Conservation (phyloP, 768 basidiomycete species). For the Termitomyces sp. region DNA sequence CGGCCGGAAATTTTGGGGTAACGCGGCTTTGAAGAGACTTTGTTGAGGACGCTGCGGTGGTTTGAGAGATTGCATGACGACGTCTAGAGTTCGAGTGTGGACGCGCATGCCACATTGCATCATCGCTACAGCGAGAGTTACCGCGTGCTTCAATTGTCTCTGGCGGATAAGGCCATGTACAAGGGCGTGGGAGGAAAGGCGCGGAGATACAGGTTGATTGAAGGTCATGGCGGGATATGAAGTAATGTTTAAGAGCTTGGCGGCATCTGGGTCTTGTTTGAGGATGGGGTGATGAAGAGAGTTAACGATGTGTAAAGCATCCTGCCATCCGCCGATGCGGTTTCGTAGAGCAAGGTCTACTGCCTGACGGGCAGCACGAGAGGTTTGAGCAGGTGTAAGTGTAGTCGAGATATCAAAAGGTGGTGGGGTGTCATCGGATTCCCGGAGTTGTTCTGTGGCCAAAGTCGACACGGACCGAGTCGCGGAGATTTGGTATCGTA, state of each 20-base stretch:
- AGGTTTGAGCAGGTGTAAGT: slow-evolving; percentile 17
- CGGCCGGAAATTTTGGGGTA: slow-evolving; percentile 12
- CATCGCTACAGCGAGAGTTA: slow-evolving; percentile 45
- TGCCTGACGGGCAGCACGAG: slow-evolving; percentile 33
- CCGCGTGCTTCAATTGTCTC: slow-evolving; percentile 39
- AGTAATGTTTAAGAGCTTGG: slow-evolving; percentile 17
- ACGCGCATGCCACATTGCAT: slow-evolving; percentile 51
- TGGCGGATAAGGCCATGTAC: slow-evolving; percentile 65
- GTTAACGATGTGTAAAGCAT: slow-evolving; percentile 54
- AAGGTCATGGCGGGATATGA: slow-evolving; percentile 42
- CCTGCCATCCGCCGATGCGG: slow-evolving; percentile 33
- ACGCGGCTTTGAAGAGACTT: slow-evolving; percentile 6
- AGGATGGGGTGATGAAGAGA: slow-evolving; percentile 38
- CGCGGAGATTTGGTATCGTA: background rate
- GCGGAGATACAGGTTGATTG: slow-evolving; percentile 48
- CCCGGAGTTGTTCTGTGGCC: background rate
- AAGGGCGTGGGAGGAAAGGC: slow-evolving; percentile 59
- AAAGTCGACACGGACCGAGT: background rate
- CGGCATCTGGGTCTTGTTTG: slow-evolving; percentile 14
- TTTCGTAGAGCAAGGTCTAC: slow-evolving; percentile 42
- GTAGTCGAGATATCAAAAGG: background rate
- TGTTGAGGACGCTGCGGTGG: slow-evolving; percentile 14
- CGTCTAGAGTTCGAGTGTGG: slow-evolving; percentile 46
- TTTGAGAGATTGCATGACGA: slow-evolving; percentile 30
- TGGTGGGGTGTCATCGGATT: background rate